phyloP scores from a whole-genome alignment of 805 yeast species.

The Candida verbasci region DNA sequence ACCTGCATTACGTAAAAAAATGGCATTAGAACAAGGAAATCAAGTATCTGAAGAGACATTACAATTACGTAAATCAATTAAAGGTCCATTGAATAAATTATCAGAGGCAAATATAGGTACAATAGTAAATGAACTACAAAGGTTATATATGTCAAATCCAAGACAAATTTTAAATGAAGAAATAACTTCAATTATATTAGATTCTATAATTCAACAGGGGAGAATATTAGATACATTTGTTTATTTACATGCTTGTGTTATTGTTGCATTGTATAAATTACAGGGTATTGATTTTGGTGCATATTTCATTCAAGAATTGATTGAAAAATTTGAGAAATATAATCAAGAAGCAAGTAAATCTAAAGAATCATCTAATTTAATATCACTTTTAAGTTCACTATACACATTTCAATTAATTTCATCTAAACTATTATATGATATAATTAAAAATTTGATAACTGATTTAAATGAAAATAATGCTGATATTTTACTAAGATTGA shows the following conservation, averaged over 20 bases:
- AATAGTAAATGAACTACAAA: slow-evolving; percentile 66
- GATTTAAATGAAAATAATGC: slow-evolving; percentile 68
- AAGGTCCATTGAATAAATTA: slow-evolving; percentile 82
- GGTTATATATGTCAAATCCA: slow-evolving; percentile 60
- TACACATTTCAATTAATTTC: slow-evolving; percentile 77
- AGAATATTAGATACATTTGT: slow-evolving; percentile 75
- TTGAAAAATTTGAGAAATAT: slow-evolving; percentile 59
- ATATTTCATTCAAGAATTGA: slow-evolving; percentile 67
- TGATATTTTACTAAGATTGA: slow-evolving; percentile 67
- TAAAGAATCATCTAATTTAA: slow-evolving; percentile 57
- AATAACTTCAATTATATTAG: slow-evolving; percentile 58
- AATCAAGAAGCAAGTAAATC: slow-evolving; percentile 27
- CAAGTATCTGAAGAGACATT: slow-evolving; percentile 35
- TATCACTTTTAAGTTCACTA: slow-evolving; percentile 70
- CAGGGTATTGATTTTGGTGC: slow-evolving; percentile 94
- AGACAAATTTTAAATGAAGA: slow-evolving; percentile 76
- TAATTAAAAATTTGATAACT: slow-evolving; percentile 51
- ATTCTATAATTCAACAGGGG: slow-evolving; percentile 58
- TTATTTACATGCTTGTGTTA: slow-evolving; percentile 71
- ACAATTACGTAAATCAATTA: slow-evolving; percentile 58
- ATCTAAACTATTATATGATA: slow-evolving; percentile 70
- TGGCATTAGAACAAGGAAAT: slow-evolving; percentile 34
- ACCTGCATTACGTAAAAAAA: slow-evolving; percentile 70
- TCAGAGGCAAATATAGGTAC: slow-evolving; percentile 78
- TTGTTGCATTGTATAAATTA: slow-evolving; percentile 67